Evolutionary conservation across 2,329 filamentous ascomycete genomes (phyloP).

Genomic region (Aspergillus sp.): DNA sequence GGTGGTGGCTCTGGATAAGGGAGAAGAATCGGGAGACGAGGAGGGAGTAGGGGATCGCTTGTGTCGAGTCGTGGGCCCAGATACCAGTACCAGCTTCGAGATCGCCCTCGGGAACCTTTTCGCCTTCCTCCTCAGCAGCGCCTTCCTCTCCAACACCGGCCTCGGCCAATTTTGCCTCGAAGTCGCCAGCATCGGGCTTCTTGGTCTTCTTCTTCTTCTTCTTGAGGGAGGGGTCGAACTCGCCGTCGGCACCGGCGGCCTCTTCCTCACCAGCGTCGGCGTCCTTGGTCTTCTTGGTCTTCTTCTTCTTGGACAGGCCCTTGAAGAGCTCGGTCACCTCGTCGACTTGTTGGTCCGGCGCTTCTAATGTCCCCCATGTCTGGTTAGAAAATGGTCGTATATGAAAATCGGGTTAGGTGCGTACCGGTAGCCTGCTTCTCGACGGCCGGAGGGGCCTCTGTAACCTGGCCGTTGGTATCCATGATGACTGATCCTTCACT

Average conservation of each 20-base stretch:
- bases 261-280: conserved; percentile 46
- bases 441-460: conserved; percentile 65
- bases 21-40: conserved; percentile 91
- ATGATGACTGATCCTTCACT: conserved; percentile 83
- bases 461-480: conserved; percentile 82
- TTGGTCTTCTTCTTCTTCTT: conserved; percentile 70
- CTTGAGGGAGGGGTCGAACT: conserved; percentile 68
- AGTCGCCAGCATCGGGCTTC: conserved; percentile 59
- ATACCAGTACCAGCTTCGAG: conserved; percentile 84
- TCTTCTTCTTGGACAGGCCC: conserved; percentile 71
- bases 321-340: conserved; percentile 65
- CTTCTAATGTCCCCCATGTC: conserved; percentile 6
- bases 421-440: conserved; percentile 77
- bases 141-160: conserved; percentile 57
- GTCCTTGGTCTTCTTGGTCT: conserved; percentile 58
- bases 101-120: conserved; percentile 63
- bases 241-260: conserved; percentile 48
- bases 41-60: conserved; percentile 75
- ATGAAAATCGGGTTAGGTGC: conserved; percentile 62
- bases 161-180: conserved; percentile 62
- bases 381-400: conserved; percentile 35
- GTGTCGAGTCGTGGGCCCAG: conserved; percentile 77
- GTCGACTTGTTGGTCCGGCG: conserved; percentile 54
- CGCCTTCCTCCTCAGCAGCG: conserved; percentile 51
- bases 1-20: conserved; percentile 91